Evolutionary conservation across 164 flowering plant genomes (phyloP).

Genomic region (Sedum album): DNA sequence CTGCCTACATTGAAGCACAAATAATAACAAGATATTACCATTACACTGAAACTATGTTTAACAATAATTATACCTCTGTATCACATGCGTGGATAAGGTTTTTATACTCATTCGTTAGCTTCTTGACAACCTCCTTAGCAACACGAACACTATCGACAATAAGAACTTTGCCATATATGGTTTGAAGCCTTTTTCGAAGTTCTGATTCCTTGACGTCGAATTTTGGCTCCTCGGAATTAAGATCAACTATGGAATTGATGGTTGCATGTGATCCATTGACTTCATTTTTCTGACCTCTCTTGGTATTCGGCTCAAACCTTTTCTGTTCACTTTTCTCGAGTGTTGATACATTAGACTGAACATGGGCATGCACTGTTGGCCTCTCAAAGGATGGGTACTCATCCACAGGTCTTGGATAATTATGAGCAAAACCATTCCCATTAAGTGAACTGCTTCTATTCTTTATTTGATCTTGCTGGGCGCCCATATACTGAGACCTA

Average conservation of each 20-base stretch:
- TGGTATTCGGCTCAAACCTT: background rate
- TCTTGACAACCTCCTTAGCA: constrained; percentile 53
- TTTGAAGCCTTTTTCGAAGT: constrained; percentile 34
- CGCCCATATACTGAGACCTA: background rate
- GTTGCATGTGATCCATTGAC: constrained; percentile 6
- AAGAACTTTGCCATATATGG: constrained; percentile 56
- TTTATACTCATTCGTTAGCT: constrained; percentile 56
- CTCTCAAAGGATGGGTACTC: background rate
- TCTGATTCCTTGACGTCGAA: constrained; percentile 6
- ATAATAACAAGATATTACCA: no score
- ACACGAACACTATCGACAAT: constrained; percentile 46
- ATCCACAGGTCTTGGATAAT: background rate
- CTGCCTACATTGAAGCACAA: background rate
- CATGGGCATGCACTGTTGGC: background rate
- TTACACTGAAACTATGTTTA: background rate
- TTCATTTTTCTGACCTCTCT: background rate
- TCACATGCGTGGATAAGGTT: constrained; percentile 83
- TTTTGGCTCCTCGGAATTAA: constrained; percentile 6
- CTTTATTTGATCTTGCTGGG: background rate
- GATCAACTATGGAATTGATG: background rate
- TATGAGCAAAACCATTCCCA: background rate
- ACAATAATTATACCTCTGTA: constrained; percentile 58
- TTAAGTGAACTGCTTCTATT: background rate
- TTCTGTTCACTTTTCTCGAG: background rate
- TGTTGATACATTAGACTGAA: background rate